These are phyloP conservation scores for Suillus bovinus DNA, from an alignment of 768 basidiomycete species.

Conservation along the genomic window DNA sequence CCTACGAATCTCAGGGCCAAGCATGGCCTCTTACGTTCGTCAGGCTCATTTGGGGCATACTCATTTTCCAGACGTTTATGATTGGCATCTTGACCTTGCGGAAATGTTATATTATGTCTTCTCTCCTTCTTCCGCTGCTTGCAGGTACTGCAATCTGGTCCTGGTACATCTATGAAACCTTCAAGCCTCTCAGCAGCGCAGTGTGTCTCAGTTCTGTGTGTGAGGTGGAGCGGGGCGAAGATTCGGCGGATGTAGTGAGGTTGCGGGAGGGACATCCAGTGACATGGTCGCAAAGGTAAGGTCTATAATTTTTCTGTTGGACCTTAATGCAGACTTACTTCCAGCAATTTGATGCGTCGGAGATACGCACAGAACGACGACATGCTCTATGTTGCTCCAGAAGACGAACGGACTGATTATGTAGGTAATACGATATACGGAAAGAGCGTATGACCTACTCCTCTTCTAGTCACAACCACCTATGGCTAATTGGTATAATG, in stretches of 20 bases:
- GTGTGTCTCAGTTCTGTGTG: slow-evolving; percentile 85
- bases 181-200: slow-evolving; percentile 74
- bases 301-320: slow-evolving; percentile 2
- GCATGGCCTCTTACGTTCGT: slow-evolving; percentile 97
- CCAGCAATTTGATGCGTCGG: slow-evolving; percentile 78
- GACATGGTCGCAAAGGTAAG: slow-evolving; percentile 84
- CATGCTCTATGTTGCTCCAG: slow-evolving; percentile 91
- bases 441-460: neutral
- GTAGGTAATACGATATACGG: slow-evolving; percentile 37
- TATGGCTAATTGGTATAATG: slow-evolving; percentile 93
- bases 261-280: slow-evolving; percentile 84
- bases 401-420: slow-evolving; percentile 91
- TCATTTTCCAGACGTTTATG: slow-evolving; percentile 97
- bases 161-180: slow-evolving; percentile 69
- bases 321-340: slow-evolving; percentile 7
- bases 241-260: slow-evolving; percentile 74
- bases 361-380: slow-evolving; percentile 94
- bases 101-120: slow-evolving; percentile 57
- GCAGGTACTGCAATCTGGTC: slow-evolving; percentile 76
- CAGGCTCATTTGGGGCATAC: slow-evolving; percentile 87
- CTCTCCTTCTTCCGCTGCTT: slow-evolving; percentile 75
- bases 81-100: slow-evolving; percentile 85
- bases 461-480: slow-evolving; percentile 83
- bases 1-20: slow-evolving; percentile 95
- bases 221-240: slow-evolving; percentile 90